Evolutionary conservation across 192 early-diverging fungal species (phyloP).

Genomic region (Linnemannia exigua): DNA sequence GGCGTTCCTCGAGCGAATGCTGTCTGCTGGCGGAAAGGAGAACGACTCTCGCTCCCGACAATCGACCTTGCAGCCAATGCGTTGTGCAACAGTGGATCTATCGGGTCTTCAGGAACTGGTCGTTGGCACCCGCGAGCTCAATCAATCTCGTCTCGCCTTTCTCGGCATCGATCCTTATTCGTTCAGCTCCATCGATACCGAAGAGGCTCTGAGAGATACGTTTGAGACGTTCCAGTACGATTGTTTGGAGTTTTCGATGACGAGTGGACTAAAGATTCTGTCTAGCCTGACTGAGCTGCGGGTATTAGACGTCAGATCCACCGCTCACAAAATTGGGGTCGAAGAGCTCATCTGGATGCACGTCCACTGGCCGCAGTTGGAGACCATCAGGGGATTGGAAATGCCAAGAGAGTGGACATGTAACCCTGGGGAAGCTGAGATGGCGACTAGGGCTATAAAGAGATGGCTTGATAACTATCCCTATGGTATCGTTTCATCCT

Average conservation of each 20-base stretch:
- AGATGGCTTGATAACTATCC: not conserved
- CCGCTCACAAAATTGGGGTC: not conserved
- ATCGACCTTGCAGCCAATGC: not conserved
- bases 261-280: not conserved
- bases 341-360: not conserved
- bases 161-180: not conserved
- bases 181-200: not conserved
- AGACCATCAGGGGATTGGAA: not conserved
- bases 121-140: not conserved
- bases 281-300: not conserved
- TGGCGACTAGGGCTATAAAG: not conserved
- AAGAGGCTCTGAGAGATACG: not conserved
- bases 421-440: not conserved
- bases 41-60: not conserved
- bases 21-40: not conserved
- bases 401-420: not conserved
- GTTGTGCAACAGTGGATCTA: not conserved
- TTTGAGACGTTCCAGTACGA: not conserved
- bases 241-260: not conserved
- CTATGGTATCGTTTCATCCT: constrained; percentile 17
- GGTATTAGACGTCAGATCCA: not conserved
- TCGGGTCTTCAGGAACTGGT: not conserved
- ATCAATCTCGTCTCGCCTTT: not conserved
- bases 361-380: not conserved
- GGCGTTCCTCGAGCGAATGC: not conserved